Base-by-base conservation (phyloP, 257 asterid species). In the Henckelia pumila region DNA sequence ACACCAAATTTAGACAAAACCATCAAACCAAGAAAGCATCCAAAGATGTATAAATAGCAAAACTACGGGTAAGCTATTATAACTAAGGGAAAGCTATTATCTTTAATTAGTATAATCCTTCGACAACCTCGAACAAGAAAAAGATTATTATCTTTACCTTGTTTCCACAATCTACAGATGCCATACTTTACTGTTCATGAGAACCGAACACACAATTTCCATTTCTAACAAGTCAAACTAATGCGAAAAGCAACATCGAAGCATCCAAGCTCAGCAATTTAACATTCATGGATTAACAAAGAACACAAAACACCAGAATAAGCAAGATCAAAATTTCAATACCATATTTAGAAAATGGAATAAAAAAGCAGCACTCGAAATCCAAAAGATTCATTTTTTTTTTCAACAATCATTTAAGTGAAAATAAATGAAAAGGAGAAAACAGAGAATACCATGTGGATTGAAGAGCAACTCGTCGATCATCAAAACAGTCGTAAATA, bases 391-490 rank as follows among this genome's bases (percentile, higher is more conserved):
- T n/a, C n/a, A n/a, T n/a, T 61, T 14, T 24, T 14, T 3, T 24
- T 4, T 23, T 19, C 17, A 11, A 21, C 7, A 5, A 47, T 16
- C 21, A 17, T 47, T 16, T 4, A 47, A 16, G 8, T 47, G 55
- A 1, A 33, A 23, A 29, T 23, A 63, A 47, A 26, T 61, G 4
- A 25, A 9, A 20, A 13, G 64, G 30, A 14, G 44, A 30, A 13
- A 53, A 14, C 7, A 68, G 25, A 0, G 7, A 13, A 71, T 78
- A 90, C 97, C 97, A 93, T 73, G 82, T 53, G 30, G 99, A 86
- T 79, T 93, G 91, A 58, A 93, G 61, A 68, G 96, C 99, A 29
- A 93, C 72, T 21, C 75, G 83, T 17, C 83, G 91, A 71, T 88
- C 92, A 40, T 93, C 95, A 16, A 84, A 78, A 79, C 86, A 88